phyloP scores from a whole-genome alignment of 2,329 filamentous ascomycete genomes.

The Gaeumannomyces tritici region DNA sequence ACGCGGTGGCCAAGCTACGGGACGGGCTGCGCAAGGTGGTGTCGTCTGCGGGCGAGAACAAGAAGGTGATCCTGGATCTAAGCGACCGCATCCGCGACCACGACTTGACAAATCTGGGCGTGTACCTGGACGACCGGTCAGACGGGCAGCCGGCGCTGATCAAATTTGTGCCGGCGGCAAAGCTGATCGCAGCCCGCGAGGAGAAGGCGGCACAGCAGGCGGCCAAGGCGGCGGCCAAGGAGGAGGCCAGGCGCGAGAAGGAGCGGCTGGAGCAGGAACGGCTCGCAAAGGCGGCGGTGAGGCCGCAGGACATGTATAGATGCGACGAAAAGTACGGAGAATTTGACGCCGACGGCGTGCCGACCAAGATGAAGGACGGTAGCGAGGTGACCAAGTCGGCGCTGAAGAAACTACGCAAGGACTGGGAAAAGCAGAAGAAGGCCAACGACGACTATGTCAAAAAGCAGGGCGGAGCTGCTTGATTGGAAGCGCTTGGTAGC shows the following conservation, averaged over 20 bases:
- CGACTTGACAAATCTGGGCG: slow-evolving; percentile 70
- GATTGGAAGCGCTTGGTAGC: background rate
- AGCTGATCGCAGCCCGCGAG: slow-evolving; percentile 44
- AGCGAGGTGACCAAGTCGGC: slow-evolving; percentile 73
- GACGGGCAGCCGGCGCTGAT: slow-evolving; percentile 63
- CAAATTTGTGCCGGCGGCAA: slow-evolving; percentile 47
- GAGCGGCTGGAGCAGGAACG: slow-evolving; percentile 38
- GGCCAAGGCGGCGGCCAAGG: slow-evolving; percentile 47
- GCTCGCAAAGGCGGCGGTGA: slow-evolving; percentile 46
- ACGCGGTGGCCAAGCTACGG: slow-evolving; percentile 45
- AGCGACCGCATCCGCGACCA: slow-evolving; percentile 75
- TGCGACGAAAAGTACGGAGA: slow-evolving; percentile 50
- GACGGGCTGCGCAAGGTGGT: slow-evolving; percentile 52
- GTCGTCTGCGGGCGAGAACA: slow-evolving; percentile 35
- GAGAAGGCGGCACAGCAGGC: slow-evolving; percentile 52
- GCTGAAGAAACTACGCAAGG: slow-evolving; percentile 75
- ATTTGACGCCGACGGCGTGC: slow-evolving; percentile 78
- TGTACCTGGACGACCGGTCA: slow-evolving; percentile 75
- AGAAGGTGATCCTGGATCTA: slow-evolving; percentile 61
- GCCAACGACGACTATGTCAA: slow-evolving; percentile 52
- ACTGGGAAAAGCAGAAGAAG: slow-evolving; percentile 88
- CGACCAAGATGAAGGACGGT: slow-evolving; percentile 66
- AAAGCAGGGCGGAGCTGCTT: slow-evolving; percentile 19
- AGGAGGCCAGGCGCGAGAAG: slow-evolving; percentile 41
- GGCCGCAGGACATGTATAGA: slow-evolving; percentile 47